These are phyloP conservation scores for Cyberlindnera xishuangbannaensis DNA, from an alignment of 805 yeast genomes.

Conservation along the genomic window DNA sequence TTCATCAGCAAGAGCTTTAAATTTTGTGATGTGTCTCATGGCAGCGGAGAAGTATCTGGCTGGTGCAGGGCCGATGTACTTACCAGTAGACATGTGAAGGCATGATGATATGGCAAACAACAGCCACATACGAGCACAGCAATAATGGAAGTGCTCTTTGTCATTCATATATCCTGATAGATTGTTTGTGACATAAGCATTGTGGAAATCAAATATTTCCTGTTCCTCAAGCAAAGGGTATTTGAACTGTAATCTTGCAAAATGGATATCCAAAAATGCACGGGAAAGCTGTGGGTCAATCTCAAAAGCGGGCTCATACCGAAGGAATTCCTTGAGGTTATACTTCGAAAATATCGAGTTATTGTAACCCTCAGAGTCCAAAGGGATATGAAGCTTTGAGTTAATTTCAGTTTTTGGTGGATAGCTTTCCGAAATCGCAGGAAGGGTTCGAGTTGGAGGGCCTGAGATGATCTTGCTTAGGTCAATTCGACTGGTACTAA, in stretches of 20 bases:
- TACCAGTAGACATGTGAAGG: constrained; percentile 49
- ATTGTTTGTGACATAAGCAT: constrained; percentile 37
- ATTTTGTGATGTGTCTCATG: constrained; percentile 46
- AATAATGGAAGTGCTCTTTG: constrained; percentile 42
- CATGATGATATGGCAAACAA: constrained; percentile 47
- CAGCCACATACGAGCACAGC: constrained; percentile 52
- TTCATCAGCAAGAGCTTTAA: constrained; percentile 34
- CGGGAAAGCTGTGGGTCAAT: constrained; percentile 45
- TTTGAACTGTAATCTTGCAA: constrained; percentile 49
- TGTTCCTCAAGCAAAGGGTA: constrained; percentile 50
- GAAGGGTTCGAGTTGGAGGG: constrained; percentile 12
- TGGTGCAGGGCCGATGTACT: constrained; percentile 50
- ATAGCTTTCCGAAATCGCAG: constrained; percentile 7
- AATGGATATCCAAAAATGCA: constrained; percentile 49
- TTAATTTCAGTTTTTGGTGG: neutral
- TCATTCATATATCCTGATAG: constrained; percentile 31
- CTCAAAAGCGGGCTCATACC: constrained; percentile 44
- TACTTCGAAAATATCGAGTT: constrained; percentile 41
- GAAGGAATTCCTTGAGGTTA: constrained; percentile 40
- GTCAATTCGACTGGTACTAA: too few relatives aligned
- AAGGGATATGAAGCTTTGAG: constrained; percentile 8
- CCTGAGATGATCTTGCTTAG: constrained; percentile 12
- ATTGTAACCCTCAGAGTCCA: constrained; percentile 35
- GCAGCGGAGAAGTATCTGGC: constrained; percentile 55
- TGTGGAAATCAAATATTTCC: constrained; percentile 45